phyloP scores from a whole-genome alignment of 78 protist genomes.

The Guillardia theta region DNA sequence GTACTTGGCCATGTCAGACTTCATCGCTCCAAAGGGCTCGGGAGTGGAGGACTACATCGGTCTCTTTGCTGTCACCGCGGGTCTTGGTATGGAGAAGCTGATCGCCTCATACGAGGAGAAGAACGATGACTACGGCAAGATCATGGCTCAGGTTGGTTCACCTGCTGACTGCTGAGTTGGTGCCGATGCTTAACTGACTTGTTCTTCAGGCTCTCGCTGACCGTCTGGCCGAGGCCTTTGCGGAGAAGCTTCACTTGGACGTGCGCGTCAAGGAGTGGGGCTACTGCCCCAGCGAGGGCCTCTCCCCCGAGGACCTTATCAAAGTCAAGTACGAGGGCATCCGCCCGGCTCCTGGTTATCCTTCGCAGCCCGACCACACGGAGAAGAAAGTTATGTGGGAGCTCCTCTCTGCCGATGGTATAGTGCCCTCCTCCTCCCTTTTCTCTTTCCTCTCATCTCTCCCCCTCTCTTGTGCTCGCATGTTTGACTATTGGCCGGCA shows the following conservation, averaged over 20 bases:
- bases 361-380: constrained; percentile 98
- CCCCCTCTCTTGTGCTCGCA: too few relatives aligned
- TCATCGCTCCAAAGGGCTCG: constrained; percentile 83
- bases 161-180: not conserved
- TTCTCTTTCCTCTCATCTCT: too few relatives aligned
- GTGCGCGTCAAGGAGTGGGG: constrained; percentile 93
- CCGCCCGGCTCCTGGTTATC: constrained; percentile 99
- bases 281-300: constrained; percentile 72
- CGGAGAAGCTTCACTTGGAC: constrained; percentile 89
- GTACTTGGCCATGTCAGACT: constrained; percentile 88
- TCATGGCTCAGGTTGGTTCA: not conserved
- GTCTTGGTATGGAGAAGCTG: constrained; percentile 87
- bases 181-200: not conserved
- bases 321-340: constrained; percentile 90
- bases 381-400: constrained; percentile 91
- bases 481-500: too few relatives aligned
- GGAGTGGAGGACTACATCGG: constrained; percentile 88
- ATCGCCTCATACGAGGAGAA: constrained; percentile 60
- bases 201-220: constrained; percentile 87
- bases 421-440: too few relatives aligned
- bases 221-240: constrained; percentile 93
- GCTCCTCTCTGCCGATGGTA: constrained; percentile 47
- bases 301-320: constrained; percentile 76
- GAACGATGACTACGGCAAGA: constrained; percentile 84
- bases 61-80: constrained; percentile 82